These are phyloP conservation scores for Phyllosticta citribraziliensis DNA, from an alignment of 2,329 filamentous ascomycete species.

Conservation along the genomic window DNA sequence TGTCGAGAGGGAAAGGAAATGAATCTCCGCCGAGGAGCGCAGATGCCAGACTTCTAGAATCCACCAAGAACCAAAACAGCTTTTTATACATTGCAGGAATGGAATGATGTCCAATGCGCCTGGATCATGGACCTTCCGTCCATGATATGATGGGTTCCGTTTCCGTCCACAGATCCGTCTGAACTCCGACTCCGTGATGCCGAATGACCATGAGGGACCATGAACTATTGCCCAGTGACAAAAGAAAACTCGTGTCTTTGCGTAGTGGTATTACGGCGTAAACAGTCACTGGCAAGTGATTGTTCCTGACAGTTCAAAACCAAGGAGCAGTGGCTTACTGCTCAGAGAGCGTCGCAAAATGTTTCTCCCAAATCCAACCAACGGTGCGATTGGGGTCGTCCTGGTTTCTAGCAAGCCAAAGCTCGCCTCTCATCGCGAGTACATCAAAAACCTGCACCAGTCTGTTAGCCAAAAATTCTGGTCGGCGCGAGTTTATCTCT, in stretches of 20 bases:
- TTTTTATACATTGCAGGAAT: slow-evolving; percentile 10
- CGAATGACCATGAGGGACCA: slow-evolving; percentile 4
- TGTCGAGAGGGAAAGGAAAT: background rate
- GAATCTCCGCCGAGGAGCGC: slow-evolving; percentile 6
- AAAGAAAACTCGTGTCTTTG: slow-evolving; percentile 9
- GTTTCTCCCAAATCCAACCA: slow-evolving; percentile 99
- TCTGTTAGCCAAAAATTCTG: background rate
- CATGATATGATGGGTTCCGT: slow-evolving; percentile 1
- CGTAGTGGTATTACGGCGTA: slow-evolving; percentile 1
- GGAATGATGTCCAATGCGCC: slow-evolving; percentile 7
- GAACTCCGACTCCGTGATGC: slow-evolving; percentile 9
- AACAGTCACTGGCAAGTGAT: background rate
- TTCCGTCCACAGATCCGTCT: background rate
- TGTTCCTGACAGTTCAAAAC: background rate
- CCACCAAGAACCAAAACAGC: slow-evolving; percentile 1
- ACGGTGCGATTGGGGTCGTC: slow-evolving; percentile 71
- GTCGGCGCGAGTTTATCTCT: slow-evolving; percentile 18
- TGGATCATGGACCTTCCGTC: background rate
- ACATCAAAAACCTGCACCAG: slow-evolving; percentile 43
- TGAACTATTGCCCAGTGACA: slow-evolving; percentile 5
- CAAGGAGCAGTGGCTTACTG: slow-evolving; percentile 12
- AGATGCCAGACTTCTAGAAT: slow-evolving; percentile 7
- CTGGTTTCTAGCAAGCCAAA: slow-evolving; percentile 96
- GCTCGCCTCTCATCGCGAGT: slow-evolving; percentile 90
- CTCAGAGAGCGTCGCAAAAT: slow-evolving; percentile 53